These are phyloP conservation scores for Urochloa ruziziensis DNA, from an alignment of 176 grass and related monocot species.

Conservation along the genomic window DNA sequence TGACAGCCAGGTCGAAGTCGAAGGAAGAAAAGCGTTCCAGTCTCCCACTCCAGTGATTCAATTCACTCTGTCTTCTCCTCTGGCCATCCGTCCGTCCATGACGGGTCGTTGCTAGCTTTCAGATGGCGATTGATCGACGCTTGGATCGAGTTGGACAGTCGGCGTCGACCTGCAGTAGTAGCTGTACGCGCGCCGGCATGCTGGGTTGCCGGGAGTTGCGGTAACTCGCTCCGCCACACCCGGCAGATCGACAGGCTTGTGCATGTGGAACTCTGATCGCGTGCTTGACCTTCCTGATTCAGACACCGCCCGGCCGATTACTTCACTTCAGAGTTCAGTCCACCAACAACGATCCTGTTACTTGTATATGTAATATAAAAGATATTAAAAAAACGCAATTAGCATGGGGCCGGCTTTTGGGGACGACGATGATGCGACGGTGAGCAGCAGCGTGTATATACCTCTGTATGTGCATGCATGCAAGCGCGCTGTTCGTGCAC, in stretches of 20 bases:
- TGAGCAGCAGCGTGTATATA: too few relatives aligned
- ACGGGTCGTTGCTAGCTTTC: constrained; percentile 26
- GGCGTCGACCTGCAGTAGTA: background rate
- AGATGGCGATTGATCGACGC: background rate
- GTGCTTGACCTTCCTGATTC: background rate
- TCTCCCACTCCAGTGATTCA: constrained; percentile 14
- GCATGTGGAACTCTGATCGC: constrained; percentile 11
- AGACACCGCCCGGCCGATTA: too few relatives aligned
- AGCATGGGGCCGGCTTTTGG: too few relatives aligned
- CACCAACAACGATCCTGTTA: too few relatives aligned
- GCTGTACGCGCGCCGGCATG: background rate
- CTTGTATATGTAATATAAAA: too few relatives aligned
- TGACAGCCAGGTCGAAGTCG: too few relatives aligned
- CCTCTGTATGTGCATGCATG: too few relatives aligned
- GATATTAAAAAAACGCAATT: too few relatives aligned
- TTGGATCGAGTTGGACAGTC: background rate
- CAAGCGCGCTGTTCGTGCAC: too few relatives aligned
- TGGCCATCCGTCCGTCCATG: background rate
- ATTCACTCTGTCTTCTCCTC: background rate
- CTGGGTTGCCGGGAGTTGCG: constrained; percentile 10
- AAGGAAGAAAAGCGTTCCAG: background rate
- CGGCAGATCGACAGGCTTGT: background rate
- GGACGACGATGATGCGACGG: too few relatives aligned
- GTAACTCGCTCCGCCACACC: constrained; percentile 32
- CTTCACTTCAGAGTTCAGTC: too few relatives aligned